Conservation (phyloP, 2,329 filamentous ascomycete genomes). For the Aureobasidium sp. region DNA sequence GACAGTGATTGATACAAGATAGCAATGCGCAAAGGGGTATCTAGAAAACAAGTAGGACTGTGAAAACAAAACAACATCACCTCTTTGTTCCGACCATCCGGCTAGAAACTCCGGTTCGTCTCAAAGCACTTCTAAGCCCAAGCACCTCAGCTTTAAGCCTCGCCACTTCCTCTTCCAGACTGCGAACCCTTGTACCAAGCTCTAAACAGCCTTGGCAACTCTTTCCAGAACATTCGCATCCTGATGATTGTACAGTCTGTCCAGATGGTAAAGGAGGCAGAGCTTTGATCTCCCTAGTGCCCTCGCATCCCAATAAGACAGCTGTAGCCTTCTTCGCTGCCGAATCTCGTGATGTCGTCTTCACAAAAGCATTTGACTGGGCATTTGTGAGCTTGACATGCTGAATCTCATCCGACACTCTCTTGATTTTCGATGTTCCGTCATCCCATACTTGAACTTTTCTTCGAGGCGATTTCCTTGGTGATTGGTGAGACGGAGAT, state of each 20-base stretch:
- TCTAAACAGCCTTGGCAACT: neutral
- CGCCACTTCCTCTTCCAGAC: conserved; percentile 16
- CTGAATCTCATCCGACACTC: neutral
- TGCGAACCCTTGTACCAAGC: neutral
- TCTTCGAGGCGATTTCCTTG: neutral
- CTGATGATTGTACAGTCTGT: neutral
- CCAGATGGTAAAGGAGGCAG: neutral
- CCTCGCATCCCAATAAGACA: neutral
- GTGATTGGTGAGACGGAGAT: conserved; percentile 2
- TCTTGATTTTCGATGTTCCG: neutral
- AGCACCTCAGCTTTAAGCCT: conserved; percentile 17
- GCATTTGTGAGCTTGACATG: neutral
- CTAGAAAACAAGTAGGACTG: neutral
- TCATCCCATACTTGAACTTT: neutral
- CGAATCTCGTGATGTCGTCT: neutral
- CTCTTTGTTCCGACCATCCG: neutral
- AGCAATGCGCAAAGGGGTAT: conserved; percentile 3
- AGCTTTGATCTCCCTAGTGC: neutral
- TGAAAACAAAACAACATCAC: neutral
- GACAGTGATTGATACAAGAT: too few relatives aligned
- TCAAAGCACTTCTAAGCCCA: conserved; percentile 18
- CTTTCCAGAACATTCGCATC: neutral
- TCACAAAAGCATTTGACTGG: neutral
- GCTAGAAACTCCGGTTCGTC: neutral
- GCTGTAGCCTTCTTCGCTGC: neutral